Evolutionary conservation across 768 basidiomycete genomes (phyloP), one percentile per base, ranked within the genome.

Genomic region (Boletus barrowsii): DNA sequence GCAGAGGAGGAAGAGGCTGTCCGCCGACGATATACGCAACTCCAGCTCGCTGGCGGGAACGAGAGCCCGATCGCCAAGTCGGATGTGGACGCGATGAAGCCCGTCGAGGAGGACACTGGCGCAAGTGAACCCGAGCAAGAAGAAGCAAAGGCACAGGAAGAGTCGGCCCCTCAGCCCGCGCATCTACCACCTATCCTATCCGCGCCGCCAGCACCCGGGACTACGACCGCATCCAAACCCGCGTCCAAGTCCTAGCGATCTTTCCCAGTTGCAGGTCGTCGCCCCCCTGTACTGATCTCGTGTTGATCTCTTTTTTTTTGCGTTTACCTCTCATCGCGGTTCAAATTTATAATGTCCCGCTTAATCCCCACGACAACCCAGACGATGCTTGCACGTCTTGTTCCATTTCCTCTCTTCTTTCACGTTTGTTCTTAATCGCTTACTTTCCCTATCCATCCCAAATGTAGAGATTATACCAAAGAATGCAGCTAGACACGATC

Each of bases 31-130:
- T 22, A 50, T 2, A 22, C 56, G 0, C 66, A 69, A 8, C 58
- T 29, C 9, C 57, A 46, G 42, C 15, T 56, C 18, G 36, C 55
- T 1, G 53, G 49, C 8, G 61, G 47, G 26, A 33, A 33, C 14
- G 55, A 57, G 45, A 60, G 37, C 41, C 36, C 51, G 10, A 49
- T 63, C 3, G 45, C 53, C 8, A 68, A 41, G 54, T 47, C 62
- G 9, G 79, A 82, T 14, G 71, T 47, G 47, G 82, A 83, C 59
- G 82, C 82, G 47, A 86, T 91, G 84, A 91, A 91, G 63, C 89
- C 89, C 14, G 87, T 91, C 4, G 88, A 84, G 17, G 83, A 82
- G 13, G 61, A 58, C 1, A 32, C 52, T 0, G 46, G 50, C 8
- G 47, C 29, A 3, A 53, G 30, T 9, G 68, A 64, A 10, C 26